These are phyloP conservation scores for Pleurotus pulmonarius DNA, from an alignment of 768 basidiomycete species.

Conservation along the genomic window DNA sequence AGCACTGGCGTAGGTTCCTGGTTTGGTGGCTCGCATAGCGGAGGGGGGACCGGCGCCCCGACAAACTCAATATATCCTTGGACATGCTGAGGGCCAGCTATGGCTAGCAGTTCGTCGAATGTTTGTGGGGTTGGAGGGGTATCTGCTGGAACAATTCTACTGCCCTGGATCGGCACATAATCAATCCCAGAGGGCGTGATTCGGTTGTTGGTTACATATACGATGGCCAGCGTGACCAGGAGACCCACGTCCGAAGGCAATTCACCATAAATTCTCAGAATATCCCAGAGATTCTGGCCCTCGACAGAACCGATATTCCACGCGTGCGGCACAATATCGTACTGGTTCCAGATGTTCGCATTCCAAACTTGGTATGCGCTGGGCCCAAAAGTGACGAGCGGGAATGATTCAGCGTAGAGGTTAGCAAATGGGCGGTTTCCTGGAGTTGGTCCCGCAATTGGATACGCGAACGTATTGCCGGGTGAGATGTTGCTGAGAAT, in stretches of 20 bases:
- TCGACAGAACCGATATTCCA: not conserved
- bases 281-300: not conserved
- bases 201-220: not conserved
- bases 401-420: not conserved
- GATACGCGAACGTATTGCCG: not conserved
- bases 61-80: not conserved
- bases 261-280: not conserved
- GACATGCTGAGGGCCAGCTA: not conserved
- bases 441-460: not conserved
- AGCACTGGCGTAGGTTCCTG: too few relatives aligned
- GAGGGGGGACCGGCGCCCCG: not conserved
- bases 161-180: conserved; percentile 1
- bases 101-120: not conserved
- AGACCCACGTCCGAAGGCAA: not conserved
- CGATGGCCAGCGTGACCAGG: too few relatives aligned
- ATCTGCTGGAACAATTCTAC: not conserved
- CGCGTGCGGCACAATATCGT: not conserved
- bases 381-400: not conserved
- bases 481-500: not conserved
- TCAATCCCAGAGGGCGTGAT: not conserved
- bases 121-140: not conserved
- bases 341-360: not conserved
- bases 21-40: not conserved
- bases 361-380: conserved; percentile 4
- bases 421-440: not conserved